phyloP scores from a whole-genome alignment of 2,329 filamentous ascomycete species.

The Pseudocercospora ulei region DNA sequence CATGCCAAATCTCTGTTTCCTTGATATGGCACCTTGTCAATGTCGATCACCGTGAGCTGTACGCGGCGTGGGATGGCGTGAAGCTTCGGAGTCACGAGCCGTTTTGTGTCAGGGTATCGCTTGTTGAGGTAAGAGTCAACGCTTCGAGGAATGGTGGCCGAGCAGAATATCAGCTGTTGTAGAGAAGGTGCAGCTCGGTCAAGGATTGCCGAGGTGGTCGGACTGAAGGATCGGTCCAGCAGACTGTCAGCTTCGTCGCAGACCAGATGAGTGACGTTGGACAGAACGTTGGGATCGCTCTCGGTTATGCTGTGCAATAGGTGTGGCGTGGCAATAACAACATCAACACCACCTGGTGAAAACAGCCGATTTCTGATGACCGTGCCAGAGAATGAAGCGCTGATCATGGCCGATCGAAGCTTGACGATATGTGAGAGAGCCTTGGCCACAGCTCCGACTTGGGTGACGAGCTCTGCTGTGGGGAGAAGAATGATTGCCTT shows the following conservation, averaged over 20 bases:
- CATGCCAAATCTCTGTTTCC: constrained; percentile 90
- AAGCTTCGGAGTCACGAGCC: constrained; percentile 87
- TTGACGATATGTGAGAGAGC: constrained; percentile 74
- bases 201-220: constrained; percentile 71
- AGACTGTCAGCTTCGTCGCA: constrained; percentile 95
- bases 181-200: constrained; percentile 72
- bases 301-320: constrained; percentile 80
- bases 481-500: constrained; percentile 79
- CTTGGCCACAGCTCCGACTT: constrained; percentile 75
- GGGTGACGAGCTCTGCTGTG: constrained; percentile 80
- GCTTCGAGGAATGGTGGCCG: constrained; percentile 84
- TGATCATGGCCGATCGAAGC: constrained; percentile 74
- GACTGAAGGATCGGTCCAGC: constrained; percentile 82
- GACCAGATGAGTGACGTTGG: constrained; percentile 78
- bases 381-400: constrained; percentile 62
- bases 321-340: constrained; percentile 81
- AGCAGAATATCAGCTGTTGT: constrained; percentile 82
- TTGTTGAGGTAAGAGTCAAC: constrained; percentile 75
- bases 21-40: constrained; percentile 82
- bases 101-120: constrained; percentile 70
- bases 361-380: constrained; percentile 81
- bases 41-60: constrained; percentile 85
- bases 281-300: constrained; percentile 81
- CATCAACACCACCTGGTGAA: constrained; percentile 67
- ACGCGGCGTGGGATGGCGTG: constrained; percentile 93